Evolutionary conservation across 2,329 filamentous ascomycete genomes (phyloP), one percentile per base, ranked within the genome.

Genomic region (Trichoderma gracile): DNA sequence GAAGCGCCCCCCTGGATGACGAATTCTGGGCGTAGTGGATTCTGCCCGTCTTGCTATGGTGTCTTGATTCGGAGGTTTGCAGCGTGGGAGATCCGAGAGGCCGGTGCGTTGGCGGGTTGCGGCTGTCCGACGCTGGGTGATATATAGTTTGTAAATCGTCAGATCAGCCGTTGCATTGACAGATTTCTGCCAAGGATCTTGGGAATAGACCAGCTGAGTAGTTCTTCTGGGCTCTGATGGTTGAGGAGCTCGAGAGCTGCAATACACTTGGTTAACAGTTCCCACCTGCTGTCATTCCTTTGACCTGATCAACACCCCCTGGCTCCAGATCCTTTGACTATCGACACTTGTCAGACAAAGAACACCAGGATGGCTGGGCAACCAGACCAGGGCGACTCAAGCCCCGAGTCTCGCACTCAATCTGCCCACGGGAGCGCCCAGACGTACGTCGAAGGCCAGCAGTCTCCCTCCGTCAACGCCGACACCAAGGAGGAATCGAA

Each of bases 381-480:
- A 19, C 59, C 46, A 42, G 49, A 38, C 19, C 49, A 50, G 38
- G 59, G 59, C 25, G 49, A 61, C 7, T 30, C 25, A 12, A 52
- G 38, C 23, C 25, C 47, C n/a, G 59, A 54, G 25, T 62, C 59
- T 27, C 59, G 59, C 45, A 40, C 59, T 7, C 59, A 62, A 23
- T 62, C 59, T 19, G 42, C 59, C 46, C 59, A 54, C 49, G 59
- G 59, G 19, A 62, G 59, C 10, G 59, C 59, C 17, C 33, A 50
- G 21, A 62, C 59, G 2, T 62, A 54, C 5, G 59, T 62, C 40
- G 59, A 62, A 45, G 59, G 59, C 3, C 59, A 54, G 8, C 38
- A 46, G 5, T 23, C 33, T n/a, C 25, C 2, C 19, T n/a, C 58
- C 5, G 15, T 47, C 46, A 0, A 12, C 0, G 5, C 30, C 23